Percentiles rank a stretch among this genome's conserved stretches.
Conservation (phyloP, 2,329 filamentous ascomycete species). For the Dactylonectria macrodidyma region DNA sequence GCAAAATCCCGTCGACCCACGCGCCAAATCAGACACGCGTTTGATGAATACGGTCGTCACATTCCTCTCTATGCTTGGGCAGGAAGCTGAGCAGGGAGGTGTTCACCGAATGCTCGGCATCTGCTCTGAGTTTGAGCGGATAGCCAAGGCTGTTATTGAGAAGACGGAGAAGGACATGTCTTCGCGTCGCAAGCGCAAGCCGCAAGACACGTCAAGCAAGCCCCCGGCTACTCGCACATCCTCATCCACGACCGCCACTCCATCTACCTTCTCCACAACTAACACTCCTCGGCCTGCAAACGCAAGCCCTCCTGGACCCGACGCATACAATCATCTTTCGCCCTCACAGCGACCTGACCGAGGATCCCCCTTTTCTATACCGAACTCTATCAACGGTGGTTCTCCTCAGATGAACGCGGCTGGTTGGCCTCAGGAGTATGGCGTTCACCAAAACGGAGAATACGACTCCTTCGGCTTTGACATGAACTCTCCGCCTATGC, state of each 20-base stretch:
- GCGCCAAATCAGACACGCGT: slow-evolving; percentile 89
- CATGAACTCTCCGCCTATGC: slow-evolving; percentile 54
- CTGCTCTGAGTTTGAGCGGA: slow-evolving; percentile 96
- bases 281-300: slow-evolving; percentile 37
- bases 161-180: slow-evolving; percentile 90
- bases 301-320: slow-evolving; percentile 18
- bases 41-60: slow-evolving; percentile 94
- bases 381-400: slow-evolving; percentile 52
- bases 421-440: slow-evolving; percentile 65
- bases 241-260: slow-evolving; percentile 19
- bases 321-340: slow-evolving; percentile 46
- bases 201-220: slow-evolving; percentile 61
- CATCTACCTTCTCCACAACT: slow-evolving; percentile 1
- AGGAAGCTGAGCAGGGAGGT: slow-evolving; percentile 90
- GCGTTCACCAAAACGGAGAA: slow-evolving; percentile 54
- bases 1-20: slow-evolving; percentile 92
- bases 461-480: slow-evolving; percentile 62
- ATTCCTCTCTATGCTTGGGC: slow-evolving; percentile 90
- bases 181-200: slow-evolving; percentile 88
- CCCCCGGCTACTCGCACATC: slow-evolving; percentile 23
- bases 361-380: slow-evolving; percentile 44
- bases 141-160: slow-evolving; percentile 91
- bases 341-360: slow-evolving; percentile 45
- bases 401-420: slow-evolving; percentile 62
- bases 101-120: slow-evolving; percentile 95